A percentile compares a stretch with the other conserved stretches of the same genome.
Evolutionary conservation across 352 stramenopile genomes (phyloP).

Genomic region (Pythium sp.): DNA sequence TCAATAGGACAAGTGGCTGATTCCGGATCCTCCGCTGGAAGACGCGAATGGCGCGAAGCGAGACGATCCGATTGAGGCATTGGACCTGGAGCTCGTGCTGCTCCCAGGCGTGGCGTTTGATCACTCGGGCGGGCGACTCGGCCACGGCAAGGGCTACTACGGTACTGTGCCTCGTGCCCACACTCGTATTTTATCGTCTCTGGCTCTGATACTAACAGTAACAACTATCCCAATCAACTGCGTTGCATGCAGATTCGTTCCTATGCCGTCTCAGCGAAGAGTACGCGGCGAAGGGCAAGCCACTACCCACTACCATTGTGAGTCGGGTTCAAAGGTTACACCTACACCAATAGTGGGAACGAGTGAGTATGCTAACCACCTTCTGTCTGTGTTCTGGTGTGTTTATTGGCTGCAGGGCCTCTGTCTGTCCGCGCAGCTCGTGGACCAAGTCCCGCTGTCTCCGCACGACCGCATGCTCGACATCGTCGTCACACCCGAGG

Average conservation of each 20-base stretch:
- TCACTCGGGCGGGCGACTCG: constrained; percentile 64
- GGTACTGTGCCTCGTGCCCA: constrained; percentile 26
- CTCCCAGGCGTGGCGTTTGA: constrained; percentile 85
- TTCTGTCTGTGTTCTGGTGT: not conserved
- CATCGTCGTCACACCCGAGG: constrained; percentile 57
- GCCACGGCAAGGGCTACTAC: constrained; percentile 89
- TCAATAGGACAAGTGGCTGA: constrained; percentile 84
- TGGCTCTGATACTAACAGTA: no score
- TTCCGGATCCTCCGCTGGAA: constrained; percentile 66
- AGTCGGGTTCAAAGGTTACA: not conserved
- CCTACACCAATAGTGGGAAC: not conserved
- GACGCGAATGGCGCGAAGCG: constrained; percentile 22
- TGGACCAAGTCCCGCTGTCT: constrained; percentile 58
- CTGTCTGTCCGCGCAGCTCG: constrained; percentile 54
- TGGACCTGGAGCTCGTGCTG: constrained; percentile 77
- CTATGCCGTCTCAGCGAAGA: constrained; percentile 53
- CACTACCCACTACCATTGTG: constrained; percentile 60
- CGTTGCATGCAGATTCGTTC: constrained; percentile 54
- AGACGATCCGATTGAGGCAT: constrained; percentile 38
- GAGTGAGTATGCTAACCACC: not conserved
- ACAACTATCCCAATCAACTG: not conserved
- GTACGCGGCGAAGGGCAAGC: constrained; percentile 32
- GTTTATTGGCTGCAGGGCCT: constrained; percentile 47
- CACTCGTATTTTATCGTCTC: no score
- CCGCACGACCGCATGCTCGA: constrained; percentile 69